These are phyloP conservation scores for Rhododendron kiyosumense DNA, from an alignment of 148 eudicot genomes.

Conservation along the genomic window DNA sequence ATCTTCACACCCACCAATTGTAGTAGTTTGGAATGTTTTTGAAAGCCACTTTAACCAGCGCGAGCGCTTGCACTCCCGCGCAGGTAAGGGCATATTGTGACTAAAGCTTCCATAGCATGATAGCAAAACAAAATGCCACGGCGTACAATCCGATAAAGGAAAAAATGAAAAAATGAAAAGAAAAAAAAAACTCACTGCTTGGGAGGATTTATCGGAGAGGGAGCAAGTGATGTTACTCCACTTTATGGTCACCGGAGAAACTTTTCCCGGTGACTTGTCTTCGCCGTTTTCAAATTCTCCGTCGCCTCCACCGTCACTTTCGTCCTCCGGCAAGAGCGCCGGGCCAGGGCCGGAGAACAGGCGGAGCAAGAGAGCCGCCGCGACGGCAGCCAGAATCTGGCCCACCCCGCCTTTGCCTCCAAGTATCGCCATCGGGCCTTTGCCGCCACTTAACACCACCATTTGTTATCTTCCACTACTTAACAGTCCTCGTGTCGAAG, in stretches of 20 bases:
- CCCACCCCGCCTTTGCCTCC: constrained; percentile 39
- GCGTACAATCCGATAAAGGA: neutral
- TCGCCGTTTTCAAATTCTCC: constrained; percentile 23
- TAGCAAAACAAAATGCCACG: neutral
- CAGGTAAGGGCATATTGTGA: neutral
- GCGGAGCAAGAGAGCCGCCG: constrained; percentile 74
- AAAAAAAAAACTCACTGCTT: neutral
- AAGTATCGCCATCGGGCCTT: constrained; percentile 15
- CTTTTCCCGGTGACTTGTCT: constrained; percentile 42
- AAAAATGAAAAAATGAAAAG: neutral
- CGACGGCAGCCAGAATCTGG: constrained; percentile 65
- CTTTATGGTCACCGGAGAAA: constrained; percentile 67
- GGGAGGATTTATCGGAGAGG: constrained; percentile 31
- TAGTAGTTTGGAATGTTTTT: neutral
- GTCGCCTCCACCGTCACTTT: constrained; percentile 12
- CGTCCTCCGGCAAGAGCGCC: constrained; percentile 39
- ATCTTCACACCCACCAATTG: neutral
- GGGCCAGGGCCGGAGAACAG: constrained; percentile 67
- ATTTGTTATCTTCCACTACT: constrained; percentile 11
- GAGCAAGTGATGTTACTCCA: constrained; percentile 78
- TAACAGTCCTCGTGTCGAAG: neutral
- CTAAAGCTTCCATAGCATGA: neutral
- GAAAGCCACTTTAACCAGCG: too few species aligned
- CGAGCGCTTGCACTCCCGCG: neutral
- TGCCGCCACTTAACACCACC: constrained; percentile 32